Conservation (phyloP, 2,329 filamentous ascomycete genomes). For the Lecanicillium sp. region DNA sequence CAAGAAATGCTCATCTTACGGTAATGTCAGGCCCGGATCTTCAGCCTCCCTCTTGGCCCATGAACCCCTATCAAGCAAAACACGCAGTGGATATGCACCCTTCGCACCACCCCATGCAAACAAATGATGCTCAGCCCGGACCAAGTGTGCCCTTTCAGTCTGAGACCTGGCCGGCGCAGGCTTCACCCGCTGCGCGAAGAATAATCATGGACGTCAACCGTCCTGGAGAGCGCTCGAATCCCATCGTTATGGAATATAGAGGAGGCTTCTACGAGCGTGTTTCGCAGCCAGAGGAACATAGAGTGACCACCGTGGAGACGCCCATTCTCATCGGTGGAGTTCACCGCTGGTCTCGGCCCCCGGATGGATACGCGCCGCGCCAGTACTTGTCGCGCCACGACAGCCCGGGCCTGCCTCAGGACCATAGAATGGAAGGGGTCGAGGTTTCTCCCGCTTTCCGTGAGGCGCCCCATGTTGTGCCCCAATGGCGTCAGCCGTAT, state of each 20-base stretch:
- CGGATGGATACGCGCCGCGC: constrained; percentile 1
- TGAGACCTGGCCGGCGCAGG: constrained; percentile 12
- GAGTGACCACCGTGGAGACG: constrained; percentile 15
- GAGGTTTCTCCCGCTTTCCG: background rate
- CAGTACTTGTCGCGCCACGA: constrained; percentile 1
- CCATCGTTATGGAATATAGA: constrained; percentile 35
- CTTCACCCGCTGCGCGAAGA: constrained; percentile 21
- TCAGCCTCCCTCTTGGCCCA: background rate
- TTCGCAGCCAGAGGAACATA: constrained; percentile 14
- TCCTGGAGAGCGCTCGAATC: constrained; percentile 26
- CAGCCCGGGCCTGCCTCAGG: constrained; percentile 7
- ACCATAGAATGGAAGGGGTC: constrained; percentile 8
- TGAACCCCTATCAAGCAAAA: background rate
- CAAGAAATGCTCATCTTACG: background rate
- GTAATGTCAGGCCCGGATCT: background rate
- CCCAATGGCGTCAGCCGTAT: constrained; percentile 1
- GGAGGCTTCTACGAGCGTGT: constrained; percentile 33
- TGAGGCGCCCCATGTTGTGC: background rate
- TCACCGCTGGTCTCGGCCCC: constrained; percentile 8
- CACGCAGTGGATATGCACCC: constrained; percentile 1
- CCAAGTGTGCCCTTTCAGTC: background rate
- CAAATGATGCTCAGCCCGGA: constrained; percentile 2
- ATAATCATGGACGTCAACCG: constrained; percentile 27
- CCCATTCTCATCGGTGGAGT: constrained; percentile 16
- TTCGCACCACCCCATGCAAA: background rate